These are phyloP conservation scores for Globisporangium recalcitrans DNA, from an alignment of 352 stramenopile species.

Conservation along the genomic window DNA sequence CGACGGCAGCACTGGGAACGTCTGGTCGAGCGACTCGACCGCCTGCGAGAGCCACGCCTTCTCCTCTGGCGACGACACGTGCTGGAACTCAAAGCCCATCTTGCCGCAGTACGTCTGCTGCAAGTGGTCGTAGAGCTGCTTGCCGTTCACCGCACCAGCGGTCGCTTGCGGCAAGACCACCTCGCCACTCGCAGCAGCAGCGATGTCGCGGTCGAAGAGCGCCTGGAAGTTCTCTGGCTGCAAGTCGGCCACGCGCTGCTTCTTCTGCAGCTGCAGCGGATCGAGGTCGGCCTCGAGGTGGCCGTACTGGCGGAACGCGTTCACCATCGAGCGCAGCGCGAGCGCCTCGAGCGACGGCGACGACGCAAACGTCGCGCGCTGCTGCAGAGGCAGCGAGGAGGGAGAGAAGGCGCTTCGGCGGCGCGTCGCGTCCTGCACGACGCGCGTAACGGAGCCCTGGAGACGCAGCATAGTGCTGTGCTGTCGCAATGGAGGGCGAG, in stretches of 20 bases:
- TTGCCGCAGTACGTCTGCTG: constrained; percentile 67
- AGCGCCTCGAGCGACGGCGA: constrained; percentile 55
- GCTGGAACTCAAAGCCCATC: constrained; percentile 79
- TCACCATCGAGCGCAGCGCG: constrained; percentile 61
- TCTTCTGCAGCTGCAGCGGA: constrained; percentile 42
- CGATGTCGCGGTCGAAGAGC: constrained; percentile 29
- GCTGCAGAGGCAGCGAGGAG: neutral
- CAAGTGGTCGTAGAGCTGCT: constrained; percentile 58
- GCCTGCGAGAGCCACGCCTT: constrained; percentile 62
- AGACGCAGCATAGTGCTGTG: constrained; percentile 45
- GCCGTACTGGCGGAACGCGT: constrained; percentile 65
- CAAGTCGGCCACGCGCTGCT: constrained; percentile 31
- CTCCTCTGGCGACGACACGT: constrained; percentile 54
- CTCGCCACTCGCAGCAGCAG: constrained; percentile 16
- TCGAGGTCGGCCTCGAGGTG: constrained; percentile 75
- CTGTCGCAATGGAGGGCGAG: no score
- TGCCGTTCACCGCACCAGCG: constrained; percentile 21
- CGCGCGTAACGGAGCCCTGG: constrained; percentile 30
- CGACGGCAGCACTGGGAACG: constrained; percentile 52
- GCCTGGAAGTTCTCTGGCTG: constrained; percentile 40
- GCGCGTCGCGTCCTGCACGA: constrained; percentile 19
- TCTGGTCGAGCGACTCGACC: constrained; percentile 36
- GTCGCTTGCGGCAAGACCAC: constrained; percentile 17
- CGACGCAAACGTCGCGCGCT: constrained; percentile 20
- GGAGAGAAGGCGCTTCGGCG: neutral